Evolutionary conservation across 2,329 filamentous ascomycete genomes (phyloP).

Genomic region (Verticillium tricorpus): DNA sequence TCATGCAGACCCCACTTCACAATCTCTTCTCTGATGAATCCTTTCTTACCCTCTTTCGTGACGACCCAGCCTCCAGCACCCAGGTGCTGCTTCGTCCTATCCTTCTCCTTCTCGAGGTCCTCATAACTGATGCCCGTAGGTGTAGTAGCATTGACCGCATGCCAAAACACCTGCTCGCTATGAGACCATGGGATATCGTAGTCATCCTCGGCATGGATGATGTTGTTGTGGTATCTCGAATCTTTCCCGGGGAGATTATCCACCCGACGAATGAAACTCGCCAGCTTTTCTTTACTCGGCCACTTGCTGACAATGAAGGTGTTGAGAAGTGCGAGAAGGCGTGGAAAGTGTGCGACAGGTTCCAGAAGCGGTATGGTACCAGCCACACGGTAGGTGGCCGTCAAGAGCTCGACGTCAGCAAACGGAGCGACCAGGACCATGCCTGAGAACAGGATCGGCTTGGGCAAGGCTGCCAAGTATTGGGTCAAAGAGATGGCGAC

Average conservation of each 20-base stretch:
- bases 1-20: conserved; percentile 53
- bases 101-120: conserved; percentile 40
- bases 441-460: conserved; percentile 46
- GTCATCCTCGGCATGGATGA: conserved; percentile 49
- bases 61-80: conserved; percentile 46
- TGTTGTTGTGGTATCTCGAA: conserved; percentile 35
- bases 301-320: conserved; percentile 45
- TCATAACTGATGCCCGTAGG: conserved; percentile 31
- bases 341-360: conserved; percentile 43
- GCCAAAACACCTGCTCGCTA: conserved; percentile 46
- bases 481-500: conserved; percentile 24
- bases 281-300: conserved; percentile 44
- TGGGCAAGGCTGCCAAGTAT: conserved; percentile 20
- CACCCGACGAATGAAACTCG: conserved; percentile 8
- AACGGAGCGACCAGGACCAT: conserved; percentile 54
- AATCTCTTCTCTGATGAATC: conserved; percentile 49
- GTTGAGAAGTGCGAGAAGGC: conserved; percentile 39
- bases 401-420: conserved; percentile 46
- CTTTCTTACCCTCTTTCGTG: conserved; percentile 39
- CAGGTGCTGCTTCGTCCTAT: conserved; percentile 27
- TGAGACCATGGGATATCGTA: conserved; percentile 46
- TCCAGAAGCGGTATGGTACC: conserved; percentile 50
- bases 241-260: conserved; percentile 20
- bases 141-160: conserved; percentile 46
- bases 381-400: conserved; percentile 52